Conservation (phyloP, 192 early-diverging fungal species). For the Coemansia sp. region DNA sequence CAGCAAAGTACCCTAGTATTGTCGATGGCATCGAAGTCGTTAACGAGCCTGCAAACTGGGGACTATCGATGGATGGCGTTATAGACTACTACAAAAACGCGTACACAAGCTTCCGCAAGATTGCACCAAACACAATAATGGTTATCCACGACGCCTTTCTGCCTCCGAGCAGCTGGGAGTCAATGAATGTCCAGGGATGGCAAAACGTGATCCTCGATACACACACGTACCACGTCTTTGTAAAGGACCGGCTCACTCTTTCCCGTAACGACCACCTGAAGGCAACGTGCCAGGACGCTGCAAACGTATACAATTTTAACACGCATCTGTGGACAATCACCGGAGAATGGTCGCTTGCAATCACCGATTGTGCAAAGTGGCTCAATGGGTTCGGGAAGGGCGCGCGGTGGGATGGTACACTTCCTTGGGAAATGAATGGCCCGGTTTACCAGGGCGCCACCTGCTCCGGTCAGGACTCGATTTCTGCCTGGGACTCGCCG, state of each 20-base stretch:
- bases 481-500: slow-evolving; percentile 42
- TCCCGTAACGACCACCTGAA: slow-evolving; percentile 34
- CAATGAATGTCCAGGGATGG: slow-evolving; percentile 45
- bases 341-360: slow-evolving; percentile 73
- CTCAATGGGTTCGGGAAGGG: slow-evolving; percentile 65
- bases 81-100: slow-evolving; percentile 47
- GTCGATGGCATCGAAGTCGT: slow-evolving; percentile 50
- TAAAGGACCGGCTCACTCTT: slow-evolving; percentile 32
- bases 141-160: slow-evolving; percentile 54
- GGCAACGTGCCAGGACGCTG: slow-evolving; percentile 37
- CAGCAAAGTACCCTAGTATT: slow-evolving; percentile 31
- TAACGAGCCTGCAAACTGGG: slow-evolving; percentile 57
- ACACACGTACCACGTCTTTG: slow-evolving; percentile 58
- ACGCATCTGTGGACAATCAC: slow-evolving; percentile 59
- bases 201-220: slow-evolving; percentile 53
- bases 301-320: slow-evolving; percentile 41
- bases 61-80: slow-evolving; percentile 31
- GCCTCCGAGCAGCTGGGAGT: slow-evolving; percentile 38
- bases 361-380: slow-evolving; percentile 69
- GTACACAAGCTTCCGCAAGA: slow-evolving; percentile 37
- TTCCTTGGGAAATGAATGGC: slow-evolving; percentile 44
- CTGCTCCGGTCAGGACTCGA: slow-evolving; percentile 55
- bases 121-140: slow-evolving; percentile 36
- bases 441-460: slow-evolving; percentile 52
- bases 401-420: slow-evolving; percentile 65